These are phyloP conservation scores for Citrullus colocynthis DNA, from an alignment of 306 rosid species.

Conservation along the genomic window DNA sequence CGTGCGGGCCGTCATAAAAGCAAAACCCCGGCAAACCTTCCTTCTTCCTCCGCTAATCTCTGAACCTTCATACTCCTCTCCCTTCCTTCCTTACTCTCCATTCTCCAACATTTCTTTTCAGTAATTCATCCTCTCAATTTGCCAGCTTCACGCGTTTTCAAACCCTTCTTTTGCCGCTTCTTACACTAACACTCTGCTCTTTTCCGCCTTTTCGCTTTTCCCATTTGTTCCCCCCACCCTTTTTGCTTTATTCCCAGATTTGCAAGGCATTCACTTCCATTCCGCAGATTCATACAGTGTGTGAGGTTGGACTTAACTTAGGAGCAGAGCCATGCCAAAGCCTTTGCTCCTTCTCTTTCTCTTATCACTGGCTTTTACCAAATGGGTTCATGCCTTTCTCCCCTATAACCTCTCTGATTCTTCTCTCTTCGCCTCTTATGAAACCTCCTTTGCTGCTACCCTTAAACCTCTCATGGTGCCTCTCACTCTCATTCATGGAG, in stretches of 20 bases:
- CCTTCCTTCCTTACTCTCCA: background rate
- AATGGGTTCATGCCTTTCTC: constrained; percentile 36
- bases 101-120: background rate
- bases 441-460: constrained; percentile 21
- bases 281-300: background rate
- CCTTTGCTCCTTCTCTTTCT: constrained; percentile 32
- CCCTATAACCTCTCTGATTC: constrained; percentile 45
- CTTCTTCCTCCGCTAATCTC: background rate
- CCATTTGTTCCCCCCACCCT: background rate
- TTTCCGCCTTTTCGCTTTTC: background rate
- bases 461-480: constrained; percentile 38
- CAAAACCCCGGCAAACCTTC: background rate
- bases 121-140: background rate
- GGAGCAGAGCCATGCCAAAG: constrained; percentile 23
- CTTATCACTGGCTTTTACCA: constrained; percentile 23
- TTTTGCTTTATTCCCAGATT: background rate
- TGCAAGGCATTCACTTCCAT: background rate
- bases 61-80: background rate
- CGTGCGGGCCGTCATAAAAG: background rate
- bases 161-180: background rate
- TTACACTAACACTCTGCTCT: background rate
- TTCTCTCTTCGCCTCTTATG: constrained; percentile 36
- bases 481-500: constrained; percentile 70
- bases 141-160: background rate
- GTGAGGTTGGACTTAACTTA: background rate